Evolutionary conservation across 768 basidiomycete genomes (phyloP).

Genomic region (Termitomyces sp.): DNA sequence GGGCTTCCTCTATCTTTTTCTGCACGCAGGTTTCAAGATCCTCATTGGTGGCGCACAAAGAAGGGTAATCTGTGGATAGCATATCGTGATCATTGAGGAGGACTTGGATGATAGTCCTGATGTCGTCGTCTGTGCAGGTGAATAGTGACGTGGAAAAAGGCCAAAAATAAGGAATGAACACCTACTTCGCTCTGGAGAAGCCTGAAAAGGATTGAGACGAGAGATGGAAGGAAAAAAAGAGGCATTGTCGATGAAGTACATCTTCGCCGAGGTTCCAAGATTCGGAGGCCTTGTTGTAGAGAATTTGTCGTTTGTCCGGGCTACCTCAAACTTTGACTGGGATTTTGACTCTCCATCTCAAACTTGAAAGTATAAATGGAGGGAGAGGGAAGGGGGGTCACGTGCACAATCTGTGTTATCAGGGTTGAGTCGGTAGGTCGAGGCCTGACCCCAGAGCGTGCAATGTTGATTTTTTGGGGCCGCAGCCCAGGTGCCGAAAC

Average conservation of each 20-base stretch:
- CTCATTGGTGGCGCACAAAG: slow-evolving; percentile 2
- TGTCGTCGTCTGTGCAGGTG: neutral
- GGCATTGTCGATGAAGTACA: neutral
- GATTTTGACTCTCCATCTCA: no score
- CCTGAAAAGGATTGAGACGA: neutral
- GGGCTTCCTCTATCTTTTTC: neutral
- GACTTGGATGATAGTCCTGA: neutral
- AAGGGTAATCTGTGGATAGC: neutral
- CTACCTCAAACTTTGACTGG: no score
- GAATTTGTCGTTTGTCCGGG: no score
- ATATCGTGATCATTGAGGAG: slow-evolving; percentile 3
- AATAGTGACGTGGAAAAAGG: neutral
- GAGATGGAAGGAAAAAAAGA: neutral
- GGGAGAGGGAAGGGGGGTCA: no score
- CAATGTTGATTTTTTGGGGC: no score
- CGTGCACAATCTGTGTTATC: no score
- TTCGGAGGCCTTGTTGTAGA: no score
- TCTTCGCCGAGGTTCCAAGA: neutral
- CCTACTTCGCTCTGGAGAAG: neutral
- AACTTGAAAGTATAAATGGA: no score
- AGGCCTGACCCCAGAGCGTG: no score
- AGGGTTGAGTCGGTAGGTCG: no score
- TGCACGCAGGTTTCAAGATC: slow-evolving; percentile 11
- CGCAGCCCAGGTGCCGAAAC: no score
- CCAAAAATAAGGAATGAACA: neutral